Evolutionary conservation across 345 rosid genomes (phyloP).

Genomic region (Populus nigra): DNA sequence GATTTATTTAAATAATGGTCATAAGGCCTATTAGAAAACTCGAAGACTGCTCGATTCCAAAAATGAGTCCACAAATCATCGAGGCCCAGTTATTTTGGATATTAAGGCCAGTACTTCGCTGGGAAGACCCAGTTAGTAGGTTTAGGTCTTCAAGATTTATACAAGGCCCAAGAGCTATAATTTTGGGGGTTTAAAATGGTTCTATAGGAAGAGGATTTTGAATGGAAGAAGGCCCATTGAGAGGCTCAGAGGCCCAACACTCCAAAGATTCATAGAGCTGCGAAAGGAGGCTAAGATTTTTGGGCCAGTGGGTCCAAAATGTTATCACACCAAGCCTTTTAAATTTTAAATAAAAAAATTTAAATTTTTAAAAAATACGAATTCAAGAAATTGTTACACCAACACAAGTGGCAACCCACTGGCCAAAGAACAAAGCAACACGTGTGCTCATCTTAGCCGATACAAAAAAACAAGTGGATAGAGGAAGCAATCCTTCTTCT

Average conservation of each 20-base stretch:
- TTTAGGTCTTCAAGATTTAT: background rate
- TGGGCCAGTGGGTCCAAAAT: too few species aligned
- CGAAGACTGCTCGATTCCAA: background rate
- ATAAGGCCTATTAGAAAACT: too few species aligned
- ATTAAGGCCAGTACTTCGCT: background rate
- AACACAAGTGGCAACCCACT: constrained; percentile 4
- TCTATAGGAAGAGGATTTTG: background rate
- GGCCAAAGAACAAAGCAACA: constrained; percentile 1
- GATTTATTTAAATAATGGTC: too few species aligned
- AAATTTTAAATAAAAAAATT: too few species aligned
- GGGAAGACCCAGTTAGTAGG: too few species aligned
- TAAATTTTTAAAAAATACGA: too few species aligned
- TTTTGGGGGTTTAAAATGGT: background rate
- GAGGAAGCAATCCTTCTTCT: background rate
- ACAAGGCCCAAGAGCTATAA: background rate
- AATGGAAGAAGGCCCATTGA: background rate
- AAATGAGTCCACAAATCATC: too few species aligned
- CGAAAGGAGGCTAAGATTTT: too few species aligned
- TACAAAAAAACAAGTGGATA: constrained; percentile 3
- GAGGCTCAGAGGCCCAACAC: background rate
- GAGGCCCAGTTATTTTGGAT: background rate
- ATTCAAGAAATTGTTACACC: too few species aligned
- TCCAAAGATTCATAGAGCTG: too few species aligned
- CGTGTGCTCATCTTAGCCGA: constrained; percentile 13
- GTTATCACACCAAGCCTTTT: too few species aligned